Percentiles rank a stretch among this genome's conserved stretches.
Conservation (phyloP, 2,329 filamentous ascomycete genomes). For the Fusarium ambrosium region DNA sequence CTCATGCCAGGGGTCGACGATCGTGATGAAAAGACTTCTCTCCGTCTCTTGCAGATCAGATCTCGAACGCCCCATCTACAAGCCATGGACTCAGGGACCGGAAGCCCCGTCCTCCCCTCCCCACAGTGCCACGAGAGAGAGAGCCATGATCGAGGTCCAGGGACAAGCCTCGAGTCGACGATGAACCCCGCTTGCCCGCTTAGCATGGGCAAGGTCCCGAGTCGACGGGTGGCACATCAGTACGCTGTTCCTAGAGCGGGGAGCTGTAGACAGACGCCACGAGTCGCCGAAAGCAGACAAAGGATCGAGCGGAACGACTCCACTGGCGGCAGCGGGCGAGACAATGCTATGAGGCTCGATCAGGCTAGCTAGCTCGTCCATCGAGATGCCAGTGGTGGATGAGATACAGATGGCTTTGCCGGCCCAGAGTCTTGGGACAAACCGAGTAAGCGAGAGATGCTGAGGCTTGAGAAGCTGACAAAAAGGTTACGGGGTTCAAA, state of each 20-base stretch:
- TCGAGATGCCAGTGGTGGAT: background rate
- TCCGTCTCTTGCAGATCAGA: slow-evolving; percentile 1
- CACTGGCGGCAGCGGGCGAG: slow-evolving; percentile 8
- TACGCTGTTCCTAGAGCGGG: slow-evolving; percentile 16
- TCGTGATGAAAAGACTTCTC: slow-evolving; percentile 1
- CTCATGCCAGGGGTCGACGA: slow-evolving; percentile 2
- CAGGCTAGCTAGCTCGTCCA: background rate
- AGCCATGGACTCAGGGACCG: slow-evolving; percentile 21
- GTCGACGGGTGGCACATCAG: slow-evolving; percentile 1
- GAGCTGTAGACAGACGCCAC: slow-evolving; percentile 38
- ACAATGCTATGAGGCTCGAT: slow-evolving; percentile 9
- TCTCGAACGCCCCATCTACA: slow-evolving; percentile 11
- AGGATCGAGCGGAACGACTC: slow-evolving; percentile 7
- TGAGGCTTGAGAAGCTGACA: slow-evolving; percentile 15
- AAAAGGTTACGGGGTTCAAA: background rate
- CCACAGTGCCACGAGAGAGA: slow-evolving; percentile 24
- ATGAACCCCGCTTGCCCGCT: background rate
- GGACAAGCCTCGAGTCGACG: slow-evolving; percentile 8
- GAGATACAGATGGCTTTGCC: background rate
- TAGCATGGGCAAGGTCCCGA: slow-evolving; percentile 1
- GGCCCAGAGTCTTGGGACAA: background rate
- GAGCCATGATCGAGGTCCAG: slow-evolving; percentile 3
- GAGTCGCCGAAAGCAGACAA: slow-evolving; percentile 13
- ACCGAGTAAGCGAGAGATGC: slow-evolving; percentile 1
- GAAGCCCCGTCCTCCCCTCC: slow-evolving; percentile 32